Conservation (phyloP, 768 basidiomycete species). For the Baorangia bicolor region DNA sequence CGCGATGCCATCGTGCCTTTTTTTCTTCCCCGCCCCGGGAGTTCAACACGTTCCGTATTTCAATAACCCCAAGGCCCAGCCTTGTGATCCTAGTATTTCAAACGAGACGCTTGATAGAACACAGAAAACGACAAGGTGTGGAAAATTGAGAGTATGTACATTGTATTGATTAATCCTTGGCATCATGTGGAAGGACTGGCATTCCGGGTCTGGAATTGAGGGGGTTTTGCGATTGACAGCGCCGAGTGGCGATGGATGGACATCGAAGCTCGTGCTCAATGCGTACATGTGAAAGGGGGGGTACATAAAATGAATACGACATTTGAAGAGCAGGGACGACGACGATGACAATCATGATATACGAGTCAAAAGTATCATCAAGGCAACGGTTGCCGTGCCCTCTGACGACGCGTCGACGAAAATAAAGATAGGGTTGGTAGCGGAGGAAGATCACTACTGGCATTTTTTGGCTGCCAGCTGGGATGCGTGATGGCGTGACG, state of each 20-base stretch:
- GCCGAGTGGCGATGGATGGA: neutral
- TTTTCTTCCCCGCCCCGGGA: neutral
- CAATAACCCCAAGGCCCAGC: neutral
- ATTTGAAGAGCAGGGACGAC: neutral
- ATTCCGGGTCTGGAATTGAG: neutral
- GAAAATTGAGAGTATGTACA: no score
- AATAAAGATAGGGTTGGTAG: constrained; percentile 1
- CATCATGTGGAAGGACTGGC: neutral
- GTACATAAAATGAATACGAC: neutral
- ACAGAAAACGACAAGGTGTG: neutral
- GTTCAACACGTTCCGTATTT: no score
- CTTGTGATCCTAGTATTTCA: neutral
- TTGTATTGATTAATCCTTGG: neutral
- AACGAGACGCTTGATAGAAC: neutral
- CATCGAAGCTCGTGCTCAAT: neutral
- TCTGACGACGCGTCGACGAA: neutral
- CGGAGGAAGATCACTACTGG: neutral
- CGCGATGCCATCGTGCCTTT: neutral
- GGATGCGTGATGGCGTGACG: neutral
- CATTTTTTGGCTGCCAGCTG: neutral
- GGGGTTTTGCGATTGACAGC: constrained; percentile 13
- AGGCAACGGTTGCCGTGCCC: constrained; percentile 5
- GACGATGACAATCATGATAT: neutral
- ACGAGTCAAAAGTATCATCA: no score
- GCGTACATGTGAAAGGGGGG: neutral